Evolutionary conservation across 306 rosid species (phyloP).

Genomic region (Glycine soja): DNA sequence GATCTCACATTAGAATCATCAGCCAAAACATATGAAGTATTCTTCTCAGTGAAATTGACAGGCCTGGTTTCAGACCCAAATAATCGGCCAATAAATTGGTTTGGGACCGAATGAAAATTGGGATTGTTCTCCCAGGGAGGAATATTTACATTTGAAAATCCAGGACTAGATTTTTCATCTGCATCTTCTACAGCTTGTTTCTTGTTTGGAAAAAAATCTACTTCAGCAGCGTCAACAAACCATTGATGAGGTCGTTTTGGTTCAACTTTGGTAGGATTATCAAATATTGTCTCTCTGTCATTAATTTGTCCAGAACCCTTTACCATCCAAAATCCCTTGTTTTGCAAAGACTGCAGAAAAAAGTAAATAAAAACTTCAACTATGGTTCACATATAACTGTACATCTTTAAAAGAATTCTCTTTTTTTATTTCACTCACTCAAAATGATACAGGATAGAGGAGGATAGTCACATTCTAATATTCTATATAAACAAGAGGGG

Average conservation of each 20-base stretch:
- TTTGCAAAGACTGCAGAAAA: conserved; percentile 60
- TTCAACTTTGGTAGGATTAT: conserved; percentile 67
- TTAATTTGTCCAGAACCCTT: conserved; percentile 63
- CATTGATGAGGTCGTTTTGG: conserved; percentile 78
- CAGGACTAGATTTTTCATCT: conserved; percentile 64
- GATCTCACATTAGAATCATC: conserved; percentile 64
- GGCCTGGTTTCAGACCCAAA: conserved; percentile 73
- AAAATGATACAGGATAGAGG: neutral
- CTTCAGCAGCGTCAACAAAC: conserved; percentile 72
- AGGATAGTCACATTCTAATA: neutral
- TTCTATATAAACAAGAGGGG: too few species aligned
- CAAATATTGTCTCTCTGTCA: conserved; percentile 59
- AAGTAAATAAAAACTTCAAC: conserved; percentile 10
- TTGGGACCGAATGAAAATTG: conserved; percentile 64
- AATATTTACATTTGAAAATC: conserved; percentile 60
- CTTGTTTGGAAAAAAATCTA: conserved; percentile 73
- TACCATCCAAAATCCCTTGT: conserved; percentile 75
- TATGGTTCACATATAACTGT: conserved; percentile 22
- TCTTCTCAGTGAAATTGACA: conserved; percentile 58
- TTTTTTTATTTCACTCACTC: conserved; percentile 27
- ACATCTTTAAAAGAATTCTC: conserved; percentile 4
- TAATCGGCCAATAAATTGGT: conserved; percentile 62
- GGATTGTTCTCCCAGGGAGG: conserved; percentile 71
- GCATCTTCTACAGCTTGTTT: conserved; percentile 72
- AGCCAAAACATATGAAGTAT: conserved; percentile 53